Evolutionary conservation across 805 yeast genomes (phyloP).

Genomic region (Nakazawaea ishiwadae): DNA sequence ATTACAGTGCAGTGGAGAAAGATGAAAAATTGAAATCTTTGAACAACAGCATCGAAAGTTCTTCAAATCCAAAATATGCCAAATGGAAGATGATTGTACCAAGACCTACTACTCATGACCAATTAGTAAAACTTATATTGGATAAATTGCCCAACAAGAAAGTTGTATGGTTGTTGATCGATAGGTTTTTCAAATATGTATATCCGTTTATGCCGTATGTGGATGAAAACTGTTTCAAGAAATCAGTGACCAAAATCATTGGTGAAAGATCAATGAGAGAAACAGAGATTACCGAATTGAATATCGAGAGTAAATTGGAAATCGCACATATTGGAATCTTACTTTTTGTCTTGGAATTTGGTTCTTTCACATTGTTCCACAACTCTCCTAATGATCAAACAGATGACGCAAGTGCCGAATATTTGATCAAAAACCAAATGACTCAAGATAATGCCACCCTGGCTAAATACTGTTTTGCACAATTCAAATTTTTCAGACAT

Average conservation of each 20-base stretch:
- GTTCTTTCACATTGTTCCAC: conserved; percentile 3
- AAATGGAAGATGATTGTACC: neutral
- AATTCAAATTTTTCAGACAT: conserved; percentile 33
- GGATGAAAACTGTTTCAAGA: conserved; percentile 34
- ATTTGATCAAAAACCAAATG: conserved; percentile 33
- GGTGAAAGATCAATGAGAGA: conserved; percentile 19
- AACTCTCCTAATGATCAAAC: conserved; percentile 19
- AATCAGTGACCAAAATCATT: conserved; percentile 29
- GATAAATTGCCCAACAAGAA: conserved; percentile 23
- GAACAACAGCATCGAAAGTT: neutral
- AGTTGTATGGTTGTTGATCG: conserved; percentile 32
- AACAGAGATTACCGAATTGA: conserved; percentile 9
- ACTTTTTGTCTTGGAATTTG: conserved; percentile 20
- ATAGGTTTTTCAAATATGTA: conserved; percentile 31
- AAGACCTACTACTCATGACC: conserved; percentile 1
- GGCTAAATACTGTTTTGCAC: conserved; percentile 34
- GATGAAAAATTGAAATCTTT: neutral
- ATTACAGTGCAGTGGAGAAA: neutral
- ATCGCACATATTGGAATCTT: conserved; percentile 21
- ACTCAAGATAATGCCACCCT: conserved; percentile 32
- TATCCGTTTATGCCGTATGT: conserved; percentile 45
- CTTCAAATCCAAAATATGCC: conserved; percentile 1
- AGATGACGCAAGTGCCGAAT: conserved; percentile 20
- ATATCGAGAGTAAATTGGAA: conserved; percentile 16
- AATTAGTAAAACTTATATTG: conserved; percentile 1